A percentile compares a stretch with the other conserved stretches of the same genome.
phyloP scores from a whole-genome alignment of 2,329 filamentous ascomycete genomes.

The Podosphaera fusca region DNA sequence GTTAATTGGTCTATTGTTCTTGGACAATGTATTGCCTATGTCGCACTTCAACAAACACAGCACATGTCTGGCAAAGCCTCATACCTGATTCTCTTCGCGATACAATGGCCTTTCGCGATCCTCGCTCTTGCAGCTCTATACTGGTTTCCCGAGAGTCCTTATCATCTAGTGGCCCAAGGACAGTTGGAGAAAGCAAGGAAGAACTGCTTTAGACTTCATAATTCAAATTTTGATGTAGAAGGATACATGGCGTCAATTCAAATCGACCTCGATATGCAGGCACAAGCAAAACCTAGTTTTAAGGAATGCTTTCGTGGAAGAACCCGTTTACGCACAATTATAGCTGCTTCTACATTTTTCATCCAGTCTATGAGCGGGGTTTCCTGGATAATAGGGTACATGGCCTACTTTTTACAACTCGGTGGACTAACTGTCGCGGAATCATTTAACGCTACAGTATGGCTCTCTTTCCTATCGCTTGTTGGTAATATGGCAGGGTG shows the following conservation, averaged over 20 bases:
- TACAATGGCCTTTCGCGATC: conserved; percentile 27
- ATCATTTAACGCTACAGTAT: conserved; percentile 13
- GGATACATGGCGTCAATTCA: conserved; percentile 3
- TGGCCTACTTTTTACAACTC: conserved; percentile 14
- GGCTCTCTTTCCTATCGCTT: conserved; percentile 13
- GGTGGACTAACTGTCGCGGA: conserved; percentile 10
- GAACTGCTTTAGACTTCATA: conserved; percentile 4
- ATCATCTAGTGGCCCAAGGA: conserved; percentile 20
- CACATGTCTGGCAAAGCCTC: conserved; percentile 16
- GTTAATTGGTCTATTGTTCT: conserved; percentile 10
- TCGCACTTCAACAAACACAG: conserved; percentile 15
- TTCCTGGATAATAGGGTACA: conserved; percentile 15
- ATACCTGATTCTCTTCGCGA: conserved; percentile 23
- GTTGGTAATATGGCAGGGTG: conserved; percentile 16
- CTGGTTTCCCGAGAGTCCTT: conserved; percentile 25
- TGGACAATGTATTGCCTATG: conserved; percentile 9
- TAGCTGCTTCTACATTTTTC: conserved; percentile 15
- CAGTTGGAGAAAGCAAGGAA: conserved; percentile 5
- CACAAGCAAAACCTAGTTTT: conserved; percentile 2
- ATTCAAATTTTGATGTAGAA: conserved; percentile 4
- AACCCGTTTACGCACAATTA: conserved; percentile 8
- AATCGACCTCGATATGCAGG: background rate
- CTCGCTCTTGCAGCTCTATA: conserved; percentile 21
- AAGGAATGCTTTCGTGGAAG: conserved; percentile 8
- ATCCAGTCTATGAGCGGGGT: conserved; percentile 15